phyloP scores from a whole-genome alignment of 441 rosid genomes.

The Erodium moschatum region DNA sequence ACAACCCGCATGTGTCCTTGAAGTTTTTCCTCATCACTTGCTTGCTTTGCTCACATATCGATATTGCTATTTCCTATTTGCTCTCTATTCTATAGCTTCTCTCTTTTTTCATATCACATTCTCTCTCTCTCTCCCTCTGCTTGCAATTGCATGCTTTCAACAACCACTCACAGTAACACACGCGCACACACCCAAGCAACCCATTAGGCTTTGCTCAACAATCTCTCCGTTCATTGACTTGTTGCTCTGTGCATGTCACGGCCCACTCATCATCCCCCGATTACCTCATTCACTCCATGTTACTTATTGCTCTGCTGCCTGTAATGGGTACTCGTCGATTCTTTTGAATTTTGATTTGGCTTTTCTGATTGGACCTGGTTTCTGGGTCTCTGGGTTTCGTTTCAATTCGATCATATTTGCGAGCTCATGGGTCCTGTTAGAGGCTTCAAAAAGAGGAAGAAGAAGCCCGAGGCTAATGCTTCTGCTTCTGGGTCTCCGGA shows the following conservation, averaged over 20 bases:
- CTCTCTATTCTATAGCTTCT: neutral
- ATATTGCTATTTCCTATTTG: no score
- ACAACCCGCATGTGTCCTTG: neutral
- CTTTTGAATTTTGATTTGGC: constrained; percentile 23
- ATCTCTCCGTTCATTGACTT: neutral
- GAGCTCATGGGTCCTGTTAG: constrained; percentile 42
- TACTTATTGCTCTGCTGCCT: constrained; percentile 1
- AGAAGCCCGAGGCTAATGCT: constrained; percentile 33
- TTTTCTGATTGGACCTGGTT: neutral
- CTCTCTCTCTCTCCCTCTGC: neutral
- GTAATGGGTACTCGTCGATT: constrained; percentile 26
- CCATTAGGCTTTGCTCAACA: neutral
- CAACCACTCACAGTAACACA: neutral
- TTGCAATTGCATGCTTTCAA: neutral
- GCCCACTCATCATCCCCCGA: constrained; percentile 22
- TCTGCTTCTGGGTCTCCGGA: constrained; percentile 32
- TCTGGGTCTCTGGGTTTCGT: constrained; percentile 24
- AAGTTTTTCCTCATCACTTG: neutral
- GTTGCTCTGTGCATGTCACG: constrained; percentile 30
- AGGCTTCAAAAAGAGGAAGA: constrained; percentile 42
- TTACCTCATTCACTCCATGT: constrained; percentile 20
- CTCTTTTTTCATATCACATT: neutral
- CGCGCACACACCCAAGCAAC: neutral
- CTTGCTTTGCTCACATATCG: neutral
- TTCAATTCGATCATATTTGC: constrained; percentile 19